Evolutionary conservation across 108 stramenopile genomes (phyloP), one percentile per base, ranked within the genome.

Genomic region (Chaetoceros tenuissimus): DNA sequence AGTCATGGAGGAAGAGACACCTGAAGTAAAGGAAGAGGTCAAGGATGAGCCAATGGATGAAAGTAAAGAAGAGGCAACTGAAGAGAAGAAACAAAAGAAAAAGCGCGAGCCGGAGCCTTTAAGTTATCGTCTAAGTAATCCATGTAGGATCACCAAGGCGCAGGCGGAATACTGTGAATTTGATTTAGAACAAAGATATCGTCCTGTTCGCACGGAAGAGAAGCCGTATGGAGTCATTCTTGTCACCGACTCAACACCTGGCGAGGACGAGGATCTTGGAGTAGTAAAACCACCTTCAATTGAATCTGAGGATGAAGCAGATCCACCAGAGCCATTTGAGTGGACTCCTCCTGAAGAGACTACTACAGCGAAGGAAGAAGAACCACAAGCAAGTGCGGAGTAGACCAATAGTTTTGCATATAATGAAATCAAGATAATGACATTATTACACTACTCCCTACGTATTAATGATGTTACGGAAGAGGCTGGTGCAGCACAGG

Each of bases 311-410:
- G 92, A 86, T 19, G 92, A 94, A 66, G 73, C 78, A 21, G 77
- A 80, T 55, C 85, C 88, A 30, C 88, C 92, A 21, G 86, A 86
- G 57, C 82, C 92, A 2, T 94, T 94, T 55, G 84, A 85, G 52
- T 94, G 92, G 92, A 77, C 78, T n/a, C 86, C 92, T 25, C 73
- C 73, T 24, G 27, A 49, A 28, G 27, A 18, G 27, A 23, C 19
- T n/a, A 23, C 5, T 23, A 49, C 5, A n/a, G 21, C 48, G 48
- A 7, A 49, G 48, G 48, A 49, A 49, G 48, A 49, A n/a, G n/a
- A n/a, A n/a, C n/a, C n/a, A n/a, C n/a, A n/a, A n/a, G n/a, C n/a
- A n/a, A n/a, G n/a, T n/a, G n/a, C n/a, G n/a, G n/a, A n/a, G n/a
- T n/a, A n/a, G n/a, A n/a, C n/a, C n/a, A n/a, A n/a, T n/a, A n/a